phyloP scores from a whole-genome alignment of 176 grass and related monocot species.

The Tillandsia leiboldiana region DNA sequence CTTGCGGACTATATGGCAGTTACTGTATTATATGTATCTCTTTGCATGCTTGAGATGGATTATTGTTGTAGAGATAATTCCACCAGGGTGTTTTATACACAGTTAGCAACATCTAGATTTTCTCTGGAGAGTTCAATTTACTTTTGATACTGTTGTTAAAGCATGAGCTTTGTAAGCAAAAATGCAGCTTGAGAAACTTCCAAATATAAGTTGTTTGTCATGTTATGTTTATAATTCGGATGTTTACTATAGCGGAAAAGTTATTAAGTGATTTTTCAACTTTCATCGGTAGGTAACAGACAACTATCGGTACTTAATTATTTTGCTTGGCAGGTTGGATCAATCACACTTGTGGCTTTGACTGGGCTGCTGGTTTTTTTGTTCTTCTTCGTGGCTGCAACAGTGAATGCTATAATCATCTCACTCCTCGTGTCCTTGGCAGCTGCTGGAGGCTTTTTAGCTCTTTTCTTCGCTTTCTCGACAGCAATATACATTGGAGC shows the following conservation, averaged over 20 bases:
- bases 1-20: too few relatives aligned
- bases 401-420: slow-evolving; percentile 37
- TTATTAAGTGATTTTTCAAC: background rate
- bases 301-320: background rate
- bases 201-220: background rate
- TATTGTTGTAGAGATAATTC: background rate
- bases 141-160: too few relatives aligned
- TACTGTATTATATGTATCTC: background rate
- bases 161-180: too few relatives aligned
- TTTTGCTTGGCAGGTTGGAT: slow-evolving; percentile 47
- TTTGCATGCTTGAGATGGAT: background rate
- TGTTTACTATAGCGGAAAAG: background rate
- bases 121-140: background rate
- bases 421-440: slow-evolving; percentile 54
- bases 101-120: background rate
- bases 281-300: background rate
- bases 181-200: background rate
- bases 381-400: slow-evolving; percentile 29
- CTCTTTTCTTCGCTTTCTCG: slow-evolving; percentile 39
- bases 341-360: slow-evolving; percentile 36
- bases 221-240: background rate
- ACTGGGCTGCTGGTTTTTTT: slow-evolving; percentile 41
- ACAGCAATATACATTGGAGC: slow-evolving; percentile 42
- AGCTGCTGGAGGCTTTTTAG: slow-evolving; percentile 50
- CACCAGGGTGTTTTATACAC: background rate